phyloP scores from a whole-genome alignment of 371 early-diverging fungal species.

The Vavraia culicis region DNA sequence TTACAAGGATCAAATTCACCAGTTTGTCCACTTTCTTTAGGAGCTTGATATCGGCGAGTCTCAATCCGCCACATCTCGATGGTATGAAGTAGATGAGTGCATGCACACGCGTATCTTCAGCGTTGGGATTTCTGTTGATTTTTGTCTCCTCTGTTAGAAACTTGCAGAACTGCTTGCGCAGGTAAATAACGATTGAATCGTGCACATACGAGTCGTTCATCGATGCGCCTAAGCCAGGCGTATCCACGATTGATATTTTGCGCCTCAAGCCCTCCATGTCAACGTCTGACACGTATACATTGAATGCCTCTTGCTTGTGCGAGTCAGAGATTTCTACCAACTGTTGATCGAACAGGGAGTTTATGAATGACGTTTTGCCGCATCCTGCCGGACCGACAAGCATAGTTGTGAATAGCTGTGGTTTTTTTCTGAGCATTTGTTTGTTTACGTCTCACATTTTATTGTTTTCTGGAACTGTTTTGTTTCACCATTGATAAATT shows the following conservation, averaged over 20 bases:
- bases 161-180: slow-evolving; percentile 30
- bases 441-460: background rate
- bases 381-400: slow-evolving; percentile 25
- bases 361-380: slow-evolving; percentile 38
- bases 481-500: background rate
- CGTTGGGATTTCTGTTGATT: slow-evolving; percentile 32
- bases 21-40: slow-evolving; percentile 23
- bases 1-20: slow-evolving; percentile 38
- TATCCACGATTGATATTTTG: slow-evolving; percentile 33
- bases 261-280: slow-evolving; percentile 31
- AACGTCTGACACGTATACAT: slow-evolving; percentile 30
- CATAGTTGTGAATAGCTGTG: slow-evolving; percentile 33
- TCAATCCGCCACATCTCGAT: slow-evolving; percentile 24
- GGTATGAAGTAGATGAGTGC: slow-evolving; percentile 34
- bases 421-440: slow-evolving; percentile 23
- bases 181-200: slow-evolving; percentile 26
- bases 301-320: slow-evolving; percentile 10
- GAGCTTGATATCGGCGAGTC: slow-evolving; percentile 27
- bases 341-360: slow-evolving; percentile 28
- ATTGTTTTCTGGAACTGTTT: background rate
- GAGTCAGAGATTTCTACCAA: slow-evolving; percentile 7
- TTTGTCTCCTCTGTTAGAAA: slow-evolving; percentile 38
- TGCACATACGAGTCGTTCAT: slow-evolving; percentile 27
- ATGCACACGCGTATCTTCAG: slow-evolving; percentile 37
- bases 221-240: slow-evolving; percentile 32